Conservation (phyloP, 2,329 filamentous ascomycete species). For the Bipolaris victoriae region DNA sequence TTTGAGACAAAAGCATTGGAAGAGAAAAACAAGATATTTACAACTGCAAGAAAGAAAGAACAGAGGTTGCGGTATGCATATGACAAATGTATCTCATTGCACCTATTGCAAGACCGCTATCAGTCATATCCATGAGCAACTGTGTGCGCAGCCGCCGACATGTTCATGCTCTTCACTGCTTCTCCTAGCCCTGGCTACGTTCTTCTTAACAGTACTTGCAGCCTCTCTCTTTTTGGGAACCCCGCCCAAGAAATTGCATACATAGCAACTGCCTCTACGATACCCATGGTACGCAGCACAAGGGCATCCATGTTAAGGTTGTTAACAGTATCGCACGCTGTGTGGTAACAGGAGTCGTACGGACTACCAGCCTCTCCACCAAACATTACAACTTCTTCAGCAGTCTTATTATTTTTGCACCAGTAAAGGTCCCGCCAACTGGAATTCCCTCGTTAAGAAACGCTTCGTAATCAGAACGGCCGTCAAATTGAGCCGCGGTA, state of each 20-base stretch:
- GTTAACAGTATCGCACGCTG: neutral
- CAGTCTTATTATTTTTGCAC: constrained; percentile 48
- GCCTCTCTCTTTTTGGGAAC: neutral
- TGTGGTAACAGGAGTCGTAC: neutral
- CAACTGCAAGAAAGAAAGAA: too few species aligned
- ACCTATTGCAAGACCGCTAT: neutral
- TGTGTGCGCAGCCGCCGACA: neutral
- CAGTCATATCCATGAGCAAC: neutral
- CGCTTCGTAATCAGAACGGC: constrained; percentile 48
- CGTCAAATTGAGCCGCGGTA: constrained; percentile 44
- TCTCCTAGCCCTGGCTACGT: neutral
- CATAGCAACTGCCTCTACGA: neutral
- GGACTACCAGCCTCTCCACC: constrained; percentile 30
- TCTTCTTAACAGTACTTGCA: neutral
- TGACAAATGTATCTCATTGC: neutral
- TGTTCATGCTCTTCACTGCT: neutral
- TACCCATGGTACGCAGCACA: neutral
- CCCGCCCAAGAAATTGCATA: neutral
- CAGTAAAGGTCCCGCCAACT: constrained; percentile 47
- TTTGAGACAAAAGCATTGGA: too few species aligned
- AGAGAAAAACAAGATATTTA: too few species aligned
- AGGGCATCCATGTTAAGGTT: constrained; percentile 2
- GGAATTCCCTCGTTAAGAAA: constrained; percentile 47
- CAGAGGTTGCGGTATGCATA: neutral
- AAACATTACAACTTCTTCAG: constrained; percentile 41